A percentile compares a stretch with the other conserved stretches of the same genome.
Conservation (phyloP, 2,329 filamentous ascomycete species). For the Botrytis fabae region DNA sequence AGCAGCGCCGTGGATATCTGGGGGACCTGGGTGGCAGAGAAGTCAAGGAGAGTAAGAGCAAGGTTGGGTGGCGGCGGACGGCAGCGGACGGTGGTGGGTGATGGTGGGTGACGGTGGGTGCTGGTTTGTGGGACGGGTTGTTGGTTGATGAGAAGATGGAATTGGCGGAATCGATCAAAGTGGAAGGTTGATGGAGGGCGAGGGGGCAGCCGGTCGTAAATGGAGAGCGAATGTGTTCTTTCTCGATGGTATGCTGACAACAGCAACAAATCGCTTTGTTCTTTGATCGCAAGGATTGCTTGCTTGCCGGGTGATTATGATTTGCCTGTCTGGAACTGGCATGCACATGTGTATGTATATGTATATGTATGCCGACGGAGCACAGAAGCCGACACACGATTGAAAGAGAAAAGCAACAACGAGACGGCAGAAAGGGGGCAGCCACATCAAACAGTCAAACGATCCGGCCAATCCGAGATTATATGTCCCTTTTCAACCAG, state of each 20-base stretch:
- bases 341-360: neutral
- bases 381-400: neutral
- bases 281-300: neutral
- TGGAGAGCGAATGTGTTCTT: neutral
- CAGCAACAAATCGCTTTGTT: conserved; percentile 5
- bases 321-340: neutral
- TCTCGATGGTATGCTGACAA: conserved; percentile 14
- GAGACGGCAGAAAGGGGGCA: neutral
- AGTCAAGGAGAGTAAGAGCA: neutral
- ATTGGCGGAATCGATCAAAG: neutral
- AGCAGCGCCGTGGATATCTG: neutral
- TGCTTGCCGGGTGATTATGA: neutral
- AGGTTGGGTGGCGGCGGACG: neutral
- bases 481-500: neutral
- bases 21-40: neutral
- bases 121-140: neutral
- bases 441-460: conserved; percentile 10
- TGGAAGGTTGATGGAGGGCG: neutral
- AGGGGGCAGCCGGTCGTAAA: neutral
- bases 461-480: conserved; percentile 7
- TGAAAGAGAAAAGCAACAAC: neutral
- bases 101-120: neutral
- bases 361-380: neutral
- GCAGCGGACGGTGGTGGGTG: neutral
- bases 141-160: neutral